phyloP scores from a whole-genome alignment of 108 stramenopile genomes.

The Nitzschia sp. region DNA sequence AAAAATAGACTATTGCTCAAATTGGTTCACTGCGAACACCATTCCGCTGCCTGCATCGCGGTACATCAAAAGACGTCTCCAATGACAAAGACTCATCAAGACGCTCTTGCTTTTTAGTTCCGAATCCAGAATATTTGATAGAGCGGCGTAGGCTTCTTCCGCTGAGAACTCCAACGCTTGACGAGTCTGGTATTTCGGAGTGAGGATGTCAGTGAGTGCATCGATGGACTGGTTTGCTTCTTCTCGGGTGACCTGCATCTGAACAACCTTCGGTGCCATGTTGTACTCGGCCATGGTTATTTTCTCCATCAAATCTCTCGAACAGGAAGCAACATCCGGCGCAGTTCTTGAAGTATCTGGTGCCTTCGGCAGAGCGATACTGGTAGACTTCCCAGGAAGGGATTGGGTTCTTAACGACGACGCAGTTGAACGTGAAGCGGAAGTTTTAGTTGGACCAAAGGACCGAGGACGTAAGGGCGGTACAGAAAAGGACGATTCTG shows the following conservation, averaged over 20 bases:
- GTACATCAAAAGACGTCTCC: constrained; percentile 41
- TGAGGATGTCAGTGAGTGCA: constrained; percentile 8
- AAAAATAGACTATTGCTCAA: neutral
- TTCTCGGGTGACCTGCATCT: constrained; percentile 34
- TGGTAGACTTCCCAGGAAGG: neutral
- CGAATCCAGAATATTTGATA: neutral
- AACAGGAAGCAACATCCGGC: neutral
- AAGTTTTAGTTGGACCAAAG: constrained; percentile 4
- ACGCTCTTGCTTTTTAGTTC: constrained; percentile 33
- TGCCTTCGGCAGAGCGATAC: neutral
- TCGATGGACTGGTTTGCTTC: constrained; percentile 35
- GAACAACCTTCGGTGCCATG: constrained; percentile 48
- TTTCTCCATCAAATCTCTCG: constrained; percentile 7
- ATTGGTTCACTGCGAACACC: constrained; percentile 19
- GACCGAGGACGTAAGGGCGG: constrained; percentile 31
- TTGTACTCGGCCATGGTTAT: constrained; percentile 45
- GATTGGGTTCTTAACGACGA: neutral
- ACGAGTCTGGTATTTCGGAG: neutral
- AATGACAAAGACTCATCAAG: constrained; percentile 53
- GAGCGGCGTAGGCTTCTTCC: constrained; percentile 16
- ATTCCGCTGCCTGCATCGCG: constrained; percentile 12
- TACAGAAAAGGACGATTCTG: constrained; percentile 21
- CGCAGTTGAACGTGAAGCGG: neutral
- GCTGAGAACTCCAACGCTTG: constrained; percentile 26
- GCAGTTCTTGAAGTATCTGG: no score